These are phyloP conservation scores for Leccinum barrowsii DNA, from an alignment of 768 basidiomycete genomes.

Conservation along the genomic window DNA sequence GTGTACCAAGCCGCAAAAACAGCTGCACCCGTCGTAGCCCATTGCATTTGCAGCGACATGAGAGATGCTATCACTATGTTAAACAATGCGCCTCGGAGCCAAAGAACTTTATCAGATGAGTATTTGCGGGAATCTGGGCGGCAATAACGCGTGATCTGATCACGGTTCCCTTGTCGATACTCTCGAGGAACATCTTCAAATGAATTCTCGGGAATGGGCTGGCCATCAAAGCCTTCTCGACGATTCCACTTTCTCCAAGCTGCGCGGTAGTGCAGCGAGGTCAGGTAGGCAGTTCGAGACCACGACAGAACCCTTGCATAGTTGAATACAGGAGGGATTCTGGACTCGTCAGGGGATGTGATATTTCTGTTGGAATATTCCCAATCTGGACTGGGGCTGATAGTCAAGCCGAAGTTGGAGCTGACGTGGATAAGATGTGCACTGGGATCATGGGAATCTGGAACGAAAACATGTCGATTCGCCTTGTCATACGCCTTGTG, in stretches of 20 bases:
- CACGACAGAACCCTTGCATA: conserved; percentile 25
- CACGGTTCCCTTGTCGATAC: conserved; percentile 17
- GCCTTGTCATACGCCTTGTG: conserved; percentile 12
- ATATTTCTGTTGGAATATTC: background rate
- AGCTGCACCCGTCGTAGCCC: conserved; percentile 25
- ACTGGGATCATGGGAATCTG: background rate
- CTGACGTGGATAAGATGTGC: background rate
- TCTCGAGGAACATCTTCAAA: background rate
- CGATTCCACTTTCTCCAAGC: conserved; percentile 8
- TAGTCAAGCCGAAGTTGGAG: conserved; percentile 16
- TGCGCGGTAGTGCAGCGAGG: conserved; percentile 15
- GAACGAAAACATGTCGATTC: conserved; percentile 2
- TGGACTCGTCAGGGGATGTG: conserved; percentile 18
- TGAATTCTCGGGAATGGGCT: background rate
- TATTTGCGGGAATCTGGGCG: background rate
- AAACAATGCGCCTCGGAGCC: conserved; percentile 20
- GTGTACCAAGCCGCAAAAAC: conserved; percentile 12
- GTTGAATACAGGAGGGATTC: conserved; percentile 16
- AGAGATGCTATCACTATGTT: conserved; percentile 30
- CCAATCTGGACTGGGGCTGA: conserved; percentile 8
- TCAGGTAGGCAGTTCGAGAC: conserved; percentile 15
- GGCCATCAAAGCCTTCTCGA: conserved; percentile 1
- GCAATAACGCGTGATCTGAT: conserved; percentile 20
- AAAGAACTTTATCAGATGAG: background rate
- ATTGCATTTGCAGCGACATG: conserved; percentile 31